Evolutionary conservation across 805 yeast species (phyloP).

Genomic region (Saccharomycopsis lassenensis): DNA sequence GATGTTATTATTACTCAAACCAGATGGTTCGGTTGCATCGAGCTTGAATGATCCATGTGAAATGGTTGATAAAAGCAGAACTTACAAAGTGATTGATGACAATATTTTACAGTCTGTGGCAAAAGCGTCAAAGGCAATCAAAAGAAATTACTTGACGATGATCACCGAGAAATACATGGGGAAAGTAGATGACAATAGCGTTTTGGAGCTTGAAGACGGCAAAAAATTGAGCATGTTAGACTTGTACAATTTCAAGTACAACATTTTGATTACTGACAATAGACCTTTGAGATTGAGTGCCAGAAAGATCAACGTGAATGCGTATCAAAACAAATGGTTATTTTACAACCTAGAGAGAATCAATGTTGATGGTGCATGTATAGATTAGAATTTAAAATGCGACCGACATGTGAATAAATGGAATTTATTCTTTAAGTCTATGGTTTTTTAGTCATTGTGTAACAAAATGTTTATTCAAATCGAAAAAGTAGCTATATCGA

Average conservation of each 20-base stretch:
- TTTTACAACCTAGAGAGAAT: conserved; percentile 39
- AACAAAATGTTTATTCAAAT: too few relatives aligned
- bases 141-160: conserved; percentile 8
- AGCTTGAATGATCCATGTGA: conserved; percentile 10
- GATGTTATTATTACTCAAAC: conserved; percentile 11
- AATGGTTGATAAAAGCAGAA: conserved; percentile 7
- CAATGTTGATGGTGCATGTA: conserved; percentile 37
- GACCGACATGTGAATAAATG: too few relatives aligned
- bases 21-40: conserved; percentile 12
- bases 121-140: conserved; percentile 10
- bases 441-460: too few relatives aligned
- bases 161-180: conserved; percentile 8
- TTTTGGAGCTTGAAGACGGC: conserved; percentile 18
- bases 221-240: conserved; percentile 25
- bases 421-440: too few relatives aligned
- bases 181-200: conserved; percentile 5
- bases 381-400: conserved; percentile 38
- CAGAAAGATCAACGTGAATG: conserved; percentile 41
- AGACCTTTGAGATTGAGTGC: conserved; percentile 60
- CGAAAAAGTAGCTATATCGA: too few relatives aligned
- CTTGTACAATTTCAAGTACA: conserved; percentile 39
- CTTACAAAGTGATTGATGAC: conserved; percentile 17
- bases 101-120: conserved; percentile 10
- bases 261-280: conserved; percentile 64
- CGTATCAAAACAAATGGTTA: conserved; percentile 52